phyloP scores from a whole-genome alignment of 2,329 filamentous ascomycete genomes.

The Neopestalotiopsis sp. region DNA sequence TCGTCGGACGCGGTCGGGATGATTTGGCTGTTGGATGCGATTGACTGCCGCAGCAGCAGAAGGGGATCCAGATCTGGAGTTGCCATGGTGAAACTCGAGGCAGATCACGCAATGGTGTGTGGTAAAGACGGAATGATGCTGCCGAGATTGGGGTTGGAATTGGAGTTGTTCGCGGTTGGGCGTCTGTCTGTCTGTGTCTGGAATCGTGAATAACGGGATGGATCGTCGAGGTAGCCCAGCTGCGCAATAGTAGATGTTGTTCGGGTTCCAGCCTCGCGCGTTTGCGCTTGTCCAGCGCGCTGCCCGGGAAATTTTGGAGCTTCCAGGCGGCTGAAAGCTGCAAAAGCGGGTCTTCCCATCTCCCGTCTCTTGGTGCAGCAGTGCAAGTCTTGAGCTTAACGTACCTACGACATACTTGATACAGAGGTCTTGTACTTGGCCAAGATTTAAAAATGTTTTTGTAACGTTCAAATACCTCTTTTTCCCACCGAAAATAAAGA shows the following conservation, averaged over 20 bases:
- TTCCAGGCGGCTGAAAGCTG: slow-evolving; percentile 14
- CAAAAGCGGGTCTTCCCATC: slow-evolving; percentile 2
- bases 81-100: slow-evolving; percentile 53
- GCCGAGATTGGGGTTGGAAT: background rate
- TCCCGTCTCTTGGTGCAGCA: background rate
- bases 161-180: background rate
- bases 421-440: too few relatives aligned
- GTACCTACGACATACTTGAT: too few relatives aligned
- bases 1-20: slow-evolving; percentile 76
- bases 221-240: background rate
- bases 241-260: background rate
- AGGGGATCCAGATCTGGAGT: slow-evolving; percentile 74
- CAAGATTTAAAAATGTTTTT: background rate
- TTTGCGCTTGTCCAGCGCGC: background rate
- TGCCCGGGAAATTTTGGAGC: slow-evolving; percentile 5
- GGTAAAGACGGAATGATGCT: background rate
- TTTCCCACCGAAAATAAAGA: background rate
- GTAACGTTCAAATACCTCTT: background rate
- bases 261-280: slow-evolving; percentile 1
- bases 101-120: background rate
- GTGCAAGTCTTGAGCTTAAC: too few relatives aligned
- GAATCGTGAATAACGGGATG: background rate
- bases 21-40: slow-evolving; percentile 72
- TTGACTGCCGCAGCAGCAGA: slow-evolving; percentile 81
- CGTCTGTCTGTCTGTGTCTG: background rate